Percentiles rank a stretch among this genome's conserved stretches.
Evolutionary conservation across 164 flowering plant genomes (phyloP).

Genomic region (Vitis cinerea): DNA sequence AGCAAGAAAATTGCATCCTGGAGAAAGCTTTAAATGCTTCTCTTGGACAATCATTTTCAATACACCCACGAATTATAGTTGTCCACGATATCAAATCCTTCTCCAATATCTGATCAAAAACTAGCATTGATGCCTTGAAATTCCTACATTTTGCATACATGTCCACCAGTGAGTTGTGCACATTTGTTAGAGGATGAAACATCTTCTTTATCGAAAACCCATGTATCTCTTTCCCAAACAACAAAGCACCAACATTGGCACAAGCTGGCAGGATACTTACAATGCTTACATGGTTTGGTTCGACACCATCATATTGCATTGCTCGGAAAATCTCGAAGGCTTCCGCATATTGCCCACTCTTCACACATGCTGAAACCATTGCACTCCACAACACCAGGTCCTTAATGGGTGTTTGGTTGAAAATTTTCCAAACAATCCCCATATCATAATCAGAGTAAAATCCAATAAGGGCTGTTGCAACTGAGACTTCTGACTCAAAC

Average conservation of each 20-base stretch:
- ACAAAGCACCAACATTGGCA: slow-evolving; percentile 40
- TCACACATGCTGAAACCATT: slow-evolving; percentile 43
- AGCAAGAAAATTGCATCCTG: slow-evolving; percentile 24
- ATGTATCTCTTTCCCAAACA: slow-evolving; percentile 53
- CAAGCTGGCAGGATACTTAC: slow-evolving; percentile 55
- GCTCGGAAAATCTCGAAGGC: slow-evolving; percentile 38
- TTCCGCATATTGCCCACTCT: slow-evolving; percentile 31
- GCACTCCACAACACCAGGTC: slow-evolving; percentile 66
- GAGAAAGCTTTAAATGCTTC: slow-evolving; percentile 34
- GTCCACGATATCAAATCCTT: slow-evolving; percentile 65
- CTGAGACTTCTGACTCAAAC: slow-evolving; percentile 36
- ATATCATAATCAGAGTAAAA: slow-evolving; percentile 37
- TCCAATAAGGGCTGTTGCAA: slow-evolving; percentile 46
- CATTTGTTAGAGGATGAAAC: slow-evolving; percentile 26
- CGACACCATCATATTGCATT: slow-evolving; percentile 40
- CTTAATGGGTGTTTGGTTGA: slow-evolving; percentile 31
- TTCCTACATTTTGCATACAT: slow-evolving; percentile 56
- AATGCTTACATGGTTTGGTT: slow-evolving; percentile 50
- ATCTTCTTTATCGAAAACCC: slow-evolving; percentile 35
- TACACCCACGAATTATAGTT: slow-evolving; percentile 44
- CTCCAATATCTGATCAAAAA: slow-evolving; percentile 32
- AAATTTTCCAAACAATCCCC: slow-evolving; percentile 26
- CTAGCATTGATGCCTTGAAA: slow-evolving; percentile 27
- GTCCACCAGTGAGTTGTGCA: slow-evolving; percentile 52
- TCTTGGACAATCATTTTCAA: slow-evolving; percentile 31